Base-by-base conservation (phyloP, 208 protist species). In the Phytomonas sp. region DNA sequence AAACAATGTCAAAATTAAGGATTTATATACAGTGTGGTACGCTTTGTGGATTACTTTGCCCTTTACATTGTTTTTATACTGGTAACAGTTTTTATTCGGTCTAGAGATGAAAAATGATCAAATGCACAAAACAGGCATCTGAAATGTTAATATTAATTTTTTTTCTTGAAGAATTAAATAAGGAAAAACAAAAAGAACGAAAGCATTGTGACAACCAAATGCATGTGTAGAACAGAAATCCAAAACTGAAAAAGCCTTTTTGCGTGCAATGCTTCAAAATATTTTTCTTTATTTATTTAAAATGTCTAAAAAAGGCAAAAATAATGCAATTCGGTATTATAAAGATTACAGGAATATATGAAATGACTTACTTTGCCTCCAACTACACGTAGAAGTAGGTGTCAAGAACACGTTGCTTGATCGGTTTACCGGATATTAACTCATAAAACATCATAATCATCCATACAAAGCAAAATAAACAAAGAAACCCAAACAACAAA, bases 401-500 rank as follows among this genome's bases (percentile, higher is more conserved):
- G 59, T 86, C 77, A 19, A 87, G 74, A 70, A 70, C 68, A 29
- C 65, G 63, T 67, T 80, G 75, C 11, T 60, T 63, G n/a, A 82
- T 71, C 11, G 68, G 80, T 12, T 59, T 67, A 11, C 82, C 77
- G 26, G 68, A 74, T 32, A 87, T 36, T 14, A 66, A 7, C 62
- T 80, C 73, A 36, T 79, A 71, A 1, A 88, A 19, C 0, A 80
- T 36, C 29, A 91, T 67, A 23, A 29, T 67, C 8, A 77, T 16
- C 69, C 85, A 90, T 0, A 66, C 16, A 16, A 89, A 19, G 37
- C 91, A 69, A 26, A 73, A 68, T 1, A 85, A 2, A 42, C 79
- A 87, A 3, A 83, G 42, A 63, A 72, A 69, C 16, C 74, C 84
- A 70, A 89, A 89, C 32, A 69, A 69, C 5, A 77, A 70, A 37